These are phyloP conservation scores for Trichosporon sp. DNA, from an alignment of 1,284 basidiomycete species.

Conservation along the genomic window DNA sequence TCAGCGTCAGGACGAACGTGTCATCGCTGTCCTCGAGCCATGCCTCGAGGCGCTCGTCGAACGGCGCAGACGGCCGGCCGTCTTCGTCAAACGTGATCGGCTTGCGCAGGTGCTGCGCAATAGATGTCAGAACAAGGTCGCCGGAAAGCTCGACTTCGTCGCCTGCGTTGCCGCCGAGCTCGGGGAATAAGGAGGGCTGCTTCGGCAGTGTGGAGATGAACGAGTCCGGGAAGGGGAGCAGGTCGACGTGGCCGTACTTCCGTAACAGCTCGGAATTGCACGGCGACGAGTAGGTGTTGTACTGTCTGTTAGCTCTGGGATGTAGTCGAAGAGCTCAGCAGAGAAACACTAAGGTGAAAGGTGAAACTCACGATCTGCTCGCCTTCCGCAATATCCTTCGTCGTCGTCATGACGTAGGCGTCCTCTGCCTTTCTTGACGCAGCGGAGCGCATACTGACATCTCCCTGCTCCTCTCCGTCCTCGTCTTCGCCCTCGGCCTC, in stretches of 20 bases:
- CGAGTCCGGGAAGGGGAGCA: conserved; percentile 54
- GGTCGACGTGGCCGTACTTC: conserved; percentile 88
- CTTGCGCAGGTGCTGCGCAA: conserved; percentile 27
- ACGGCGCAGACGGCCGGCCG: not conserved
- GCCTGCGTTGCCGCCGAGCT: conserved; percentile 63
- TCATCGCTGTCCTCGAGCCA: conserved; percentile 88
- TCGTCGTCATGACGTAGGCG: conserved; percentile 29
- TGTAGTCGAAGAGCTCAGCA: no score
- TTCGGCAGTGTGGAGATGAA: conserved; percentile 48
- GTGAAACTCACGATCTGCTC: conserved; percentile 72
- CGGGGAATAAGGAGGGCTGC: conserved; percentile 28
- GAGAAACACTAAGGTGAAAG: not conserved
- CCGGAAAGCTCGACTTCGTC: conserved; percentile 83
- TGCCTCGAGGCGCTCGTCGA: conserved; percentile 65
- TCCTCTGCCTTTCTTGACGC: conserved; percentile 1
- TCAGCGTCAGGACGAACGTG: conserved; percentile 60
- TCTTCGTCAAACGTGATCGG: conserved; percentile 43
- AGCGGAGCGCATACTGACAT: not conserved
- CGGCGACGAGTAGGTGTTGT: conserved; percentile 92
- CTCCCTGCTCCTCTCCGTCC: conserved; percentile 8
- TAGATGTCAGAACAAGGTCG: conserved; percentile 62
- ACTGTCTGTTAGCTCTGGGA: conserved; percentile 51
- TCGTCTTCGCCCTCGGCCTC: conserved; percentile 10
- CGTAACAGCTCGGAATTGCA: conserved; percentile 93
- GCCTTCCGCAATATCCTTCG: conserved; percentile 58